Conservation (phyloP, 139 green algal genomes). For the Spirogloea muscicola region DNA sequence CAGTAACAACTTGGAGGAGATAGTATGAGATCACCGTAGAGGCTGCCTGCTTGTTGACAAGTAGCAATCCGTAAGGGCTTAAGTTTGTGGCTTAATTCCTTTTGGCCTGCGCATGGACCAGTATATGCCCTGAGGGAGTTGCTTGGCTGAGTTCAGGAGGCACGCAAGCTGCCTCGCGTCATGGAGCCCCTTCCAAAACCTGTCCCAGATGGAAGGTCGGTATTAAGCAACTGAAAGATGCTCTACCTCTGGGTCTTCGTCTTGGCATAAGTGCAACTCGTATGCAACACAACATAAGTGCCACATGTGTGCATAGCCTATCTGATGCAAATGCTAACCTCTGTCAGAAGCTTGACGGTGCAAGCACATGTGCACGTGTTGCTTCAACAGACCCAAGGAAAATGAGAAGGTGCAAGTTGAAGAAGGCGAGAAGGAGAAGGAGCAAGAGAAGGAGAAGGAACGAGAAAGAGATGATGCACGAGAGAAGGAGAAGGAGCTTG, state of each 20-base stretch:
- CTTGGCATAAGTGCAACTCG: not conserved
- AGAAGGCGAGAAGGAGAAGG: not conserved
- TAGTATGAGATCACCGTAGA: too few relatives aligned
- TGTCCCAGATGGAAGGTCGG: too few relatives aligned
- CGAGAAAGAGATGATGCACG: not conserved
- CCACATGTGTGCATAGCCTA: not conserved
- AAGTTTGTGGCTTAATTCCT: not conserved
- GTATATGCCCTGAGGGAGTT: not conserved
- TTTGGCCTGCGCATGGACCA: not conserved
- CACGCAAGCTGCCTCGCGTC: too few relatives aligned
- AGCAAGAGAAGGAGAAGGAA: not conserved
- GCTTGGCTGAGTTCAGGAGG: too few relatives aligned
- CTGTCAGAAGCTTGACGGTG: conserved; percentile 3
- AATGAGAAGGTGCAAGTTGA: not conserved
- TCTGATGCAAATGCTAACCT: not conserved
- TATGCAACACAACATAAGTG: not conserved
- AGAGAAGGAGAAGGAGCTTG: not conserved
- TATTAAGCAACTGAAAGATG: not conserved
- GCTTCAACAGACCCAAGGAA: not conserved
- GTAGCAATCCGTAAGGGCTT: not conserved
- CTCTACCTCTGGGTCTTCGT: not conserved
- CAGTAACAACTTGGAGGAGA: not conserved
- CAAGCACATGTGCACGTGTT: not conserved
- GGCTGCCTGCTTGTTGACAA: not conserved
- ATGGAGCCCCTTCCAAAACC: too few relatives aligned